Percentiles rank a stretch among this genome's conserved stretches.
These are phyloP conservation scores for Sanghuangporus sanghuang DNA, from an alignment of 1,284 basidiomycete species.

Conservation along the genomic window DNA sequence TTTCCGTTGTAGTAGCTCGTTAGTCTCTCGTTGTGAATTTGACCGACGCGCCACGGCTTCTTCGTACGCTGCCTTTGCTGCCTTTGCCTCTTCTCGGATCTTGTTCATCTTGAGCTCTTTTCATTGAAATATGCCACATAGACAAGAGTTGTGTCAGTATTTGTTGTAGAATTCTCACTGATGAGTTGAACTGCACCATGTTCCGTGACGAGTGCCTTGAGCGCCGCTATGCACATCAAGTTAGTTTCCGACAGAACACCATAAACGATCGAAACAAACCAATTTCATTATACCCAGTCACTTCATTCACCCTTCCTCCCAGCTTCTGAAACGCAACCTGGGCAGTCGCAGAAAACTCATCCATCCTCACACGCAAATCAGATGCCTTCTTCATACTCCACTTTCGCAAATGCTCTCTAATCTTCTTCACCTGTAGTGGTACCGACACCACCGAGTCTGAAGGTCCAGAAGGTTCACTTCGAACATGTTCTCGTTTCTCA, in stretches of 20 bases:
- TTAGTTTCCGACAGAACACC: neutral
- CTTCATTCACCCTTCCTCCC: conserved; percentile 74
- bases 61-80: conserved; percentile 73
- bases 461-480: neutral
- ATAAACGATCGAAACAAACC: neutral
- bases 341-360: conserved; percentile 51
- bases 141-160: neutral
- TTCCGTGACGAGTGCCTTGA: conserved; percentile 75
- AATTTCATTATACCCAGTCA: conserved; percentile 89
- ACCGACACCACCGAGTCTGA: neutral
- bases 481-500: neutral
- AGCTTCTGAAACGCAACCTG: conserved; percentile 63
- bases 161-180: neutral
- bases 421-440: neutral
- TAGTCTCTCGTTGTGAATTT: conserved; percentile 82
- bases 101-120: conserved; percentile 61
- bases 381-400: conserved; percentile 47
- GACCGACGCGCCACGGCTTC: conserved; percentile 70
- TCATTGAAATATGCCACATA: neutral
- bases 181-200: conserved; percentile 54
- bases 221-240: conserved; percentile 40
- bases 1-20: conserved; percentile 88
- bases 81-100: conserved; percentile 52
- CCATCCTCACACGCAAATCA: conserved; percentile 46
- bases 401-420: conserved; percentile 34